phyloP scores from a whole-genome alignment of 2,329 filamentous ascomycete genomes.

The Pseudonectria buxi region DNA sequence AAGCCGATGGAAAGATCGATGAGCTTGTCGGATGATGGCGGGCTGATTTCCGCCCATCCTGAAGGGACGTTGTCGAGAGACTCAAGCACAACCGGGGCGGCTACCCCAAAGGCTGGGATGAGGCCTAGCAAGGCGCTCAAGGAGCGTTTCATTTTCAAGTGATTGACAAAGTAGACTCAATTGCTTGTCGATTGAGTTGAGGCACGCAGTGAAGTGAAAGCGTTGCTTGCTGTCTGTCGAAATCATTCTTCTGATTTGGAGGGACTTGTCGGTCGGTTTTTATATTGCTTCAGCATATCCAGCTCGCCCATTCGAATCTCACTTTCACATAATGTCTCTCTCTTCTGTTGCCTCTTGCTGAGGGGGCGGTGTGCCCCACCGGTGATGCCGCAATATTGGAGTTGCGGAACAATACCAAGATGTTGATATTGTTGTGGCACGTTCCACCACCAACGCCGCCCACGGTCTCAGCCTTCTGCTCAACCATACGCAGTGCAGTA shows the following conservation, averaged over 20 bases:
- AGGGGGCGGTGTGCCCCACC: constrained; percentile 1
- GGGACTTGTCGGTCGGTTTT: too few relatives aligned
- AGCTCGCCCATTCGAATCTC: too few relatives aligned
- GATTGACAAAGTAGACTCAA: too few relatives aligned
- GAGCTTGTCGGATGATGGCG: constrained; percentile 10
- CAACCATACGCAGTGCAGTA: background rate
- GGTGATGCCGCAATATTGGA: constrained; percentile 7
- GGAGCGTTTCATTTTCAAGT: constrained; percentile 1
- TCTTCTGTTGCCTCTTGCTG: constrained; percentile 1
- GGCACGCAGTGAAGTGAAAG: too few relatives aligned
- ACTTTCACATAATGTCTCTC: background rate
- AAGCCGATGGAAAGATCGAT: constrained; percentile 27
- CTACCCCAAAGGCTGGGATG: constrained; percentile 1
- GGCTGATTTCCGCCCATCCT: constrained; percentile 17
- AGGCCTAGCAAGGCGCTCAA: constrained; percentile 9
- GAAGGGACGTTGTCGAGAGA: constrained; percentile 11
- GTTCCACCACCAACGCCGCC: constrained; percentile 2
- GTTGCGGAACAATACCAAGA: constrained; percentile 19
- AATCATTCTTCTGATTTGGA: too few relatives aligned
- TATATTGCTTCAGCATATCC: too few relatives aligned
- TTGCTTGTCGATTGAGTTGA: too few relatives aligned
- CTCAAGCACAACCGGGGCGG: constrained; percentile 16
- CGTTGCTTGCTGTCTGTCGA: too few relatives aligned
- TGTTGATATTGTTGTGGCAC: constrained; percentile 19
- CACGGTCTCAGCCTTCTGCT: background rate